Conservation (phyloP, 2,329 filamentous ascomycete genomes). For the Neodidymelliopsis sp. region DNA sequence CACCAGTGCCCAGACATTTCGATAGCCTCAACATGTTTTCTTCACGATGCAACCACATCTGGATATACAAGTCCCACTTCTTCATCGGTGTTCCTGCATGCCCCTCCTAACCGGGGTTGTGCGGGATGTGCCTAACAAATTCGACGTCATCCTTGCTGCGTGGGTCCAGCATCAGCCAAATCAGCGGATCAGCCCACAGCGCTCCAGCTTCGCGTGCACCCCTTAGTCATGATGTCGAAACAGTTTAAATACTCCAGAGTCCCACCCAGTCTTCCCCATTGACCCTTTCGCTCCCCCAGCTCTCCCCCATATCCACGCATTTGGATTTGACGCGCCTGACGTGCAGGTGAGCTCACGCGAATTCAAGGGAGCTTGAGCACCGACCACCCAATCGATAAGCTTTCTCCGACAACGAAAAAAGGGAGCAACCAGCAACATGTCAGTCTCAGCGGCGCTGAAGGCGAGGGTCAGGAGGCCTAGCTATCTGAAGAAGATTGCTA, state of each 20-base stretch:
- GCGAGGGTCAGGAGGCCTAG: slow-evolving; percentile 77
- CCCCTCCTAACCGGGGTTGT: slow-evolving; percentile 4
- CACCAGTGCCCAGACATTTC: slow-evolving; percentile 4
- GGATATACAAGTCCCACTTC: slow-evolving; percentile 7
- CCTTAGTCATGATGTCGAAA: slow-evolving; percentile 16
- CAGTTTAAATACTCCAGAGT: slow-evolving; percentile 16
- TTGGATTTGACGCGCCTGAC: slow-evolving; percentile 6
- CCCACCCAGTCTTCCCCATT: slow-evolving; percentile 11
- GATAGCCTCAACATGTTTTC: slow-evolving; percentile 14
- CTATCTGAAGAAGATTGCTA: slow-evolving; percentile 80
- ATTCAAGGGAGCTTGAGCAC: slow-evolving; percentile 13
- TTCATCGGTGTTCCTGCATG: slow-evolving; percentile 13
- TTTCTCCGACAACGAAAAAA: neutral
- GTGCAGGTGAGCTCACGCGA: slow-evolving; percentile 15
- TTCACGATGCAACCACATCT: neutral
- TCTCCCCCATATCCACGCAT: neutral
- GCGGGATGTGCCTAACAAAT: slow-evolving; percentile 5
- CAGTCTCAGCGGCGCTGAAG: slow-evolving; percentile 76
- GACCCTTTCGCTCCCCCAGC: neutral
- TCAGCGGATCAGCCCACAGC: slow-evolving; percentile 19
- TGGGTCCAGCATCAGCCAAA: slow-evolving; percentile 14
- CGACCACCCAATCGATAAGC: slow-evolving; percentile 16
- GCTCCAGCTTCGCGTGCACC: slow-evolving; percentile 14
- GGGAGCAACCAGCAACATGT: slow-evolving; percentile 41
- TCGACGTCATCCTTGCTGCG: slow-evolving; percentile 17